These are phyloP conservation scores for Cyclotella kingstonii DNA, from an alignment of 108 stramenopile genomes.

Conservation along the genomic window DNA sequence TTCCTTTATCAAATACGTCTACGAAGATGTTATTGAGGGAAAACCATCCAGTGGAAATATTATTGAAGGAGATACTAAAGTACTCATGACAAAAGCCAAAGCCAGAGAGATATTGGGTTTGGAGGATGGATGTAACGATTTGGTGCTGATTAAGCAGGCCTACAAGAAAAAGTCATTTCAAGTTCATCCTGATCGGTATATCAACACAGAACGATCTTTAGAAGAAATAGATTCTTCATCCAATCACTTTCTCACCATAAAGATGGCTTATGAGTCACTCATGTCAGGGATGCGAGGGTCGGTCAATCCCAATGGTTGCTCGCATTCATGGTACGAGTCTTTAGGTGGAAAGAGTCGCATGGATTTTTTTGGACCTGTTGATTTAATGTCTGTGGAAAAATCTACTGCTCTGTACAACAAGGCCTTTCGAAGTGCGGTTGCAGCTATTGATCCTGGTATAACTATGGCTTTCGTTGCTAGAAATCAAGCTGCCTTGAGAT, in stretches of 20 bases:
- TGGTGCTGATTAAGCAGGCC: constrained; percentile 53
- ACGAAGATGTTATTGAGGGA: constrained; percentile 71
- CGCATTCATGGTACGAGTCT: constrained; percentile 77
- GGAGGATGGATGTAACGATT: constrained; percentile 42
- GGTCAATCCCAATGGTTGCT: constrained; percentile 1
- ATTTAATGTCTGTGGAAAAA: constrained; percentile 51
- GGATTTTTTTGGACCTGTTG: constrained; percentile 60
- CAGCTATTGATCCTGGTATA: constrained; percentile 59
- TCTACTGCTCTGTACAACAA: constrained; percentile 50
- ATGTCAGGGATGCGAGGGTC: constrained; percentile 49
- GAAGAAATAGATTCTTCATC: constrained; percentile 52
- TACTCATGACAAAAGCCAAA: constrained; percentile 61
- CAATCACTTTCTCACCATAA: constrained; percentile 49
- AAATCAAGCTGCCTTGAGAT: constrained; percentile 51
- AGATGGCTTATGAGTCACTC: constrained; percentile 71
- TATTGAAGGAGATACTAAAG: constrained; percentile 12
- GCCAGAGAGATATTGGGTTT: constrained; percentile 57
- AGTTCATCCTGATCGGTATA: constrained; percentile 75
- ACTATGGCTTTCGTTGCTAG: constrained; percentile 76
- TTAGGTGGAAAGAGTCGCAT: constrained; percentile 72
- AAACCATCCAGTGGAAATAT: constrained; percentile 26
- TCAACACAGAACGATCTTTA: constrained; percentile 36
- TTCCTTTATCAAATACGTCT: constrained; percentile 69
- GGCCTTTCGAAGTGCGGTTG: constrained; percentile 54
- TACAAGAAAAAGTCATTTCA: constrained; percentile 67